Evolutionary conservation across 1,139 yeast genomes (phyloP).

Genomic region (Casaregolazyma lundiana): DNA sequence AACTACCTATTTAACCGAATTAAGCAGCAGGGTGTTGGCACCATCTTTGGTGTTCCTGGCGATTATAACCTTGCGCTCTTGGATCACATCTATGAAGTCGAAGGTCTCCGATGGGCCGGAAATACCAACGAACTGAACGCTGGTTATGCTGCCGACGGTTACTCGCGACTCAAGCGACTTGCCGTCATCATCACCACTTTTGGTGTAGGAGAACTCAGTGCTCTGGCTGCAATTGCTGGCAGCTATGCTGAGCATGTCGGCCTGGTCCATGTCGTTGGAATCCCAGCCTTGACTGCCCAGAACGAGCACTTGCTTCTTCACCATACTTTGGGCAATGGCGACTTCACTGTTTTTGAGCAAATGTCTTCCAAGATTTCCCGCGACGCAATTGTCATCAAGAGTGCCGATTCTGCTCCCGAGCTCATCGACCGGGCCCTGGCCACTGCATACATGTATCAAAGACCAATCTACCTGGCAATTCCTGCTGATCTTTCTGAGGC

Average conservation of each 20-base stretch:
- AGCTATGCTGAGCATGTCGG: constrained; percentile 64
- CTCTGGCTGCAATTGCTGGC: constrained; percentile 63
- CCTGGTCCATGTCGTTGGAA: constrained; percentile 62
- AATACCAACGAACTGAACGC: constrained; percentile 49
- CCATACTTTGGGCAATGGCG: constrained; percentile 81
- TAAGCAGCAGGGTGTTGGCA: constrained; percentile 42
- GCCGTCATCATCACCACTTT: constrained; percentile 59
- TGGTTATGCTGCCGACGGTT: constrained; percentile 66
- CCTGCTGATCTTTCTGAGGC: constrained; percentile 79
- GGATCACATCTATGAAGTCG: constrained; percentile 50
- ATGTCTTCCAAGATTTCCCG: constrained; percentile 69
- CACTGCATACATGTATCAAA: constrained; percentile 64
- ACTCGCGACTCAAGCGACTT: constrained; percentile 56
- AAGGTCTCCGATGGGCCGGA: constrained; percentile 40
- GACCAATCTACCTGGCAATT: constrained; percentile 79
- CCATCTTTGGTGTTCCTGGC: constrained; percentile 54
- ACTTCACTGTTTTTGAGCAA: constrained; percentile 69
- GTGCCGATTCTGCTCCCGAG: constrained; percentile 58
- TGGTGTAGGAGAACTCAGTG: constrained; percentile 72
- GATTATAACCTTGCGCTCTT: constrained; percentile 67
- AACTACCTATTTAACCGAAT: constrained; percentile 49
- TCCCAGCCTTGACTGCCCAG: constrained; percentile 58
- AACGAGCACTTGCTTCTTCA: constrained; percentile 54
- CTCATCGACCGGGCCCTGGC: constrained; percentile 71
- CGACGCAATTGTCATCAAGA: constrained; percentile 60